These are phyloP conservation scores for Rhizophagus sp. DNA, from an alignment of 192 early-diverging fungal species.

Conservation along the genomic window DNA sequence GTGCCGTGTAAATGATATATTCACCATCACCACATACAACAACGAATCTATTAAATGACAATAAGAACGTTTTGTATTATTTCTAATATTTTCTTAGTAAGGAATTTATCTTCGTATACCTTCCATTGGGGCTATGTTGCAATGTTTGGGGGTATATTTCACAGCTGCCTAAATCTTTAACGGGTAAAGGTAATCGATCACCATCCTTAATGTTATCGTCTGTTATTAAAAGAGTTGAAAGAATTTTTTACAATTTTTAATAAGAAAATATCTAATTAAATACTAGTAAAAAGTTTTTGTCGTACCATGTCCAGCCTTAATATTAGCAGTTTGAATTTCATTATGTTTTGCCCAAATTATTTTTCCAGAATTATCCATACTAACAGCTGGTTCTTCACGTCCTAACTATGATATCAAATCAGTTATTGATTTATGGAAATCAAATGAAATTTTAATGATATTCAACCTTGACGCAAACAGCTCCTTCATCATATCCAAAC, in stretches of 20 bases:
- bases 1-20: constrained; percentile 99
- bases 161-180: constrained; percentile 97
- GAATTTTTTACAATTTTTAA: too few species aligned
- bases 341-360: constrained; percentile 98
- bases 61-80: neutral
- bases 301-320: constrained; percentile 75
- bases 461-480: constrained; percentile 81
- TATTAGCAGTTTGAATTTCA: constrained; percentile 94
- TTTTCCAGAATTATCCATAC: constrained; percentile 95
- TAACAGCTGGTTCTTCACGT: constrained; percentile 92
- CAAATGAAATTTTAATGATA: neutral
- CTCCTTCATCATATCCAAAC: constrained; percentile 95
- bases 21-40: constrained; percentile 99
- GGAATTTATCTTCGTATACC: neutral
- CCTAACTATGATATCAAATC: constrained; percentile 57
- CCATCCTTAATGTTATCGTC: constrained; percentile 92
- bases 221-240: constrained; percentile 18
- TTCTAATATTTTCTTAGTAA: neutral
- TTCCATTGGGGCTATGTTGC: constrained; percentile 95
- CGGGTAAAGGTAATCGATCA: constrained; percentile 78
- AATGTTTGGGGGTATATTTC: constrained; percentile 96
- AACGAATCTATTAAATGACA: constrained; percentile 65
- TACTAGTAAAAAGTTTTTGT: neutral
- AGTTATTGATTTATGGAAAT: neutral
- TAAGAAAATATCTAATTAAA: neutral